Percentiles rank a stretch among this genome's conserved stretches.
These are phyloP conservation scores for Xylariaceae sp. DNA, from an alignment of 2,329 filamentous ascomycete species.

Conservation along the genomic window DNA sequence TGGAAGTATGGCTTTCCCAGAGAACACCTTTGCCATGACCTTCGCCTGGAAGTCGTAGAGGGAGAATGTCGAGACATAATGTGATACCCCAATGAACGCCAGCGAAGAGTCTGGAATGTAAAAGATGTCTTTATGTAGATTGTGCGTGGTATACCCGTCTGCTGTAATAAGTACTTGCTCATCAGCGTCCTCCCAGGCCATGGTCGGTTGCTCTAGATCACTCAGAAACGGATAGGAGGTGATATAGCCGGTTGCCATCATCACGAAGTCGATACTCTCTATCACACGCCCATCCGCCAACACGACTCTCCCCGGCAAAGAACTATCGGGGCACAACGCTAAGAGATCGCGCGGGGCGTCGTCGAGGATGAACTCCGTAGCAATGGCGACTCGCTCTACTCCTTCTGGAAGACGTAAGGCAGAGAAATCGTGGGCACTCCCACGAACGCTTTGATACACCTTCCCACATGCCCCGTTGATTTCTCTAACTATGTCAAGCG, in stretches of 20 bases:
- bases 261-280: constrained; percentile 53
- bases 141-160: constrained; percentile 60
- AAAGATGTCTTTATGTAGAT: constrained; percentile 67
- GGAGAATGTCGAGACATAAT: constrained; percentile 63
- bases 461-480: constrained; percentile 31
- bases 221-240: constrained; percentile 61
- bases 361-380: constrained; percentile 40
- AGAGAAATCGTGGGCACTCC: constrained; percentile 57
- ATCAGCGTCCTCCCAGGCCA: constrained; percentile 41
- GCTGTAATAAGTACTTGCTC: constrained; percentile 51
- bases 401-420: constrained; percentile 48
- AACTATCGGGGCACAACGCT: constrained; percentile 1
- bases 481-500: constrained; percentile 39
- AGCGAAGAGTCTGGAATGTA: constrained; percentile 64
- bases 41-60: constrained; percentile 69
- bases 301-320: constrained; percentile 45
- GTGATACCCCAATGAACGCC: constrained; percentile 60
- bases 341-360: constrained; percentile 16
- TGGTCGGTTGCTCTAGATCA: constrained; percentile 40
- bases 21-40: constrained; percentile 52
- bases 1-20: constrained; percentile 47
- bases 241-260: constrained; percentile 67
- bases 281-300: constrained; percentile 51
- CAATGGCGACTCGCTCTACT: constrained; percentile 46
- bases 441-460: constrained; percentile 50